These are phyloP conservation scores for Auricularia heimuer DNA, from an alignment of 768 basidiomycete genomes.

Conservation along the genomic window DNA sequence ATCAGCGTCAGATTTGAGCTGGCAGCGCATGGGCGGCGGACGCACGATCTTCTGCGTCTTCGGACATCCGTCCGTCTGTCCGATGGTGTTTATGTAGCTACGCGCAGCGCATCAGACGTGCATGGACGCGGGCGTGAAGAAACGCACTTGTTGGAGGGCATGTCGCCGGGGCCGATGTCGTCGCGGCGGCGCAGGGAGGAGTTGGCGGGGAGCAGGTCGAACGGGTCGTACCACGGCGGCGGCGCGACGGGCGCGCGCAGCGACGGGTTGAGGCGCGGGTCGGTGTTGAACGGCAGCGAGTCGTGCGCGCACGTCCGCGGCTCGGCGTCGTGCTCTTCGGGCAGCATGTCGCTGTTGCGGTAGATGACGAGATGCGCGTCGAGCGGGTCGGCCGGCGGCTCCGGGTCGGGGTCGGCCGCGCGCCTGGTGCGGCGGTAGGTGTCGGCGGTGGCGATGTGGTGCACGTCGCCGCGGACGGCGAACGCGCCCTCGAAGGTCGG, in stretches of 20 bases:
- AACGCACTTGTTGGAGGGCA: slow-evolving; percentile 13
- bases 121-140: too few relatives aligned
- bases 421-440: slow-evolving; percentile 59
- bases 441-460: slow-evolving; percentile 63
- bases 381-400: slow-evolving; percentile 29
- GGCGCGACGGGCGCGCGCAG: slow-evolving; percentile 25
- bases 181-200: background rate
- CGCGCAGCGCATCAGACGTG: too few relatives aligned
- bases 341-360: slow-evolving; percentile 58
- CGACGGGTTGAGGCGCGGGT: slow-evolving; percentile 43
- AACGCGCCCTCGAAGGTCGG: slow-evolving; percentile 73
- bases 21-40: slow-evolving; percentile 18
- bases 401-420: slow-evolving; percentile 42
- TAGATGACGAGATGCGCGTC: slow-evolving; percentile 59
- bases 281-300: slow-evolving; percentile 52
- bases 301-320: slow-evolving; percentile 62
- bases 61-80: slow-evolving; percentile 62
- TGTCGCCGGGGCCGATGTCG: slow-evolving; percentile 11
- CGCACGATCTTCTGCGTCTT: slow-evolving; percentile 57
- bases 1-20: slow-evolving; percentile 12
- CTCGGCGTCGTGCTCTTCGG: slow-evolving; percentile 33
- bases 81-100: slow-evolving; percentile 65
- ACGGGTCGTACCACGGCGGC: slow-evolving; percentile 32
- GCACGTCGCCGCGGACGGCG: slow-evolving; percentile 50
- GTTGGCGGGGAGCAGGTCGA: slow-evolving; percentile 12